Conservation (phyloP, 441 rosid species). For the Erodium texanum region DNA sequence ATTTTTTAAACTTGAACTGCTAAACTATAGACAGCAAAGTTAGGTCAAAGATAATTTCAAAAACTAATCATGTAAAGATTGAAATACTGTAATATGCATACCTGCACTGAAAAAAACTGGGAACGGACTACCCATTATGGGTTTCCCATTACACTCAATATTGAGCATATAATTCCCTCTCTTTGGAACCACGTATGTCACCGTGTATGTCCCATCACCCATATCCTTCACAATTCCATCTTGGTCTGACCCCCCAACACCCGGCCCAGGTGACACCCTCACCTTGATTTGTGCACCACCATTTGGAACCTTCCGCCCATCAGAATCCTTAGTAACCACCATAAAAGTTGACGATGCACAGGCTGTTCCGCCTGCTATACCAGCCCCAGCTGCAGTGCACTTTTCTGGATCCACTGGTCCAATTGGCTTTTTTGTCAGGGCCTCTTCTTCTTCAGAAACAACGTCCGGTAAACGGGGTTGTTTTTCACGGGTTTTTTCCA, state of each 20-base stretch:
- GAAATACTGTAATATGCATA: constrained; percentile 16
- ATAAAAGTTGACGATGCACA: constrained; percentile 72
- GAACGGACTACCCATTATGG: constrained; percentile 94
- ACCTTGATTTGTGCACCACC: constrained; percentile 77
- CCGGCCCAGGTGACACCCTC: constrained; percentile 74
- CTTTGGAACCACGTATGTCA: constrained; percentile 90
- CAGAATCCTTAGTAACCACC: constrained; percentile 75
- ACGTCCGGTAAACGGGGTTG: constrained; percentile 47
- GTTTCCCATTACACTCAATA: constrained; percentile 73
- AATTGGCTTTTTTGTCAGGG: constrained; percentile 60
- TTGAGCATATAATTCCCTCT: constrained; percentile 95
- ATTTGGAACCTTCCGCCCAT: constrained; percentile 71
- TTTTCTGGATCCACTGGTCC: constrained; percentile 84
- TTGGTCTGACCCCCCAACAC: constrained; percentile 90
- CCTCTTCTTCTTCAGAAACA: constrained; percentile 63
- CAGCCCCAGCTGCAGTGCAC: constrained; percentile 87
- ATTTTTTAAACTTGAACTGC: no score
- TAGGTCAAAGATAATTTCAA: no score
- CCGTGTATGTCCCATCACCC: constrained; percentile 85
- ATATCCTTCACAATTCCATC: constrained; percentile 87
- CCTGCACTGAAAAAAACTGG: constrained; percentile 98
- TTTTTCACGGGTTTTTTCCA: constrained; percentile 32
- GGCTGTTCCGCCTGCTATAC: constrained; percentile 95
- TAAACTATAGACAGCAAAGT: no score
- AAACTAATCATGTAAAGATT: not conserved